Base-by-base conservation (phyloP, 2,329 filamentous ascomycete genomes). In the Alternaria ethzedia region DNA sequence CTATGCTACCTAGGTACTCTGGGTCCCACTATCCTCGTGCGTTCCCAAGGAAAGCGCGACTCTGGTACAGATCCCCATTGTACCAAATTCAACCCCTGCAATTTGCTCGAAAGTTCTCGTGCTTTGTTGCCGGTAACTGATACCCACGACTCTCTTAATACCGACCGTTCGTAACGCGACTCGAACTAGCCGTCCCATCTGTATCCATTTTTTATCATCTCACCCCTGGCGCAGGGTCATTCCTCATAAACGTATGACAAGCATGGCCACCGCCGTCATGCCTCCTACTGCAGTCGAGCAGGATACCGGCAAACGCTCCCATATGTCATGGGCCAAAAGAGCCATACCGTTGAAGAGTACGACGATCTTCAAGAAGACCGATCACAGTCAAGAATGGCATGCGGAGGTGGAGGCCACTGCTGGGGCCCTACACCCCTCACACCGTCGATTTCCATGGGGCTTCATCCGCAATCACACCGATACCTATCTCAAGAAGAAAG, bases 381-480 rank as follows among this genome's bases (percentile, higher is more conserved):
- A 71, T 43, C 70, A 71, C 25, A 75, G 75, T 32, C 68, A 77
- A 57, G 71, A 74, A 60, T 77, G 75, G 74, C 72, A 76, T 59
- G 58, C 68, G 41, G 57, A 67, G 12, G 67, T 78, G 44, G 67
- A 74, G 28, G 68, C 69, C 44, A 70, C 70, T 5, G 71, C 72
- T 8, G 68, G 65, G 13, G 54, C 64, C 9, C 60, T 74, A 9
- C 70, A 67, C n/a, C 76, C 76, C 10, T 67, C 72, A 1, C 71
- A 77, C 36, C 20, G 58, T 25, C 66, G 65, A 17, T 78, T 78
- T 26, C 75, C 76, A 2, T 75, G 66, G 47, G 28, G 23, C 9
- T 55, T 64, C 5, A 30, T 78, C 7, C 67, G 57, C 10, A 67
- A 67, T 10, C 68, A 75, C 57, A 78, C 74, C 17, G 73, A 77